A percentile compares a stretch with the other conserved stretches of the same genome.
Evolutionary conservation across 2,329 filamentous ascomycete genomes (phyloP).

Genomic region (Aspergillus ustus): DNA sequence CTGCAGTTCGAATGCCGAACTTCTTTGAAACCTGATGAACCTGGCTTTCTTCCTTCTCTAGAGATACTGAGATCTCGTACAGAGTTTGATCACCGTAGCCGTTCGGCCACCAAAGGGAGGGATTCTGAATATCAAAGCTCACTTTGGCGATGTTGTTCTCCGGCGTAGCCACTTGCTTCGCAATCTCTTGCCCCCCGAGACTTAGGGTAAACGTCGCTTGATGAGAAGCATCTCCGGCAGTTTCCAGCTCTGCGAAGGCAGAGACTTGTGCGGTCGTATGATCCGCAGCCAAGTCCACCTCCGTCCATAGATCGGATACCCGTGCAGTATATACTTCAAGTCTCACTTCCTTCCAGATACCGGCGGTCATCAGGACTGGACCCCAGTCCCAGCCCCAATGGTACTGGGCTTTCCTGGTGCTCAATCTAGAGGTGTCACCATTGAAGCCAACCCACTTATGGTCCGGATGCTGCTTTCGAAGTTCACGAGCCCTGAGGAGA

Average conservation of each 20-base stretch:
- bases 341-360: constrained; percentile 69
- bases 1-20: constrained; percentile 60
- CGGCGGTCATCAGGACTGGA: constrained; percentile 64
- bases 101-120: constrained; percentile 63
- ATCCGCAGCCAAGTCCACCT: constrained; percentile 45
- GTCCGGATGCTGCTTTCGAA: constrained; percentile 47
- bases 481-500: constrained; percentile 49
- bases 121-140: constrained; percentile 47
- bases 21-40: constrained; percentile 53
- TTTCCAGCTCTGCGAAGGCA: constrained; percentile 45
- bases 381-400: constrained; percentile 77
- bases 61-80: constrained; percentile 58
- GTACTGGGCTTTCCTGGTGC: constrained; percentile 69
- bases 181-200: constrained; percentile 39
- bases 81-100: constrained; percentile 63
- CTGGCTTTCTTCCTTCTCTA: constrained; percentile 42
- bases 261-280: constrained; percentile 45
- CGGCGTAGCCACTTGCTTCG: constrained; percentile 48
- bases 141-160: constrained; percentile 39
- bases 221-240: constrained; percentile 25
- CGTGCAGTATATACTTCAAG: constrained; percentile 66
- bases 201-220: constrained; percentile 40
- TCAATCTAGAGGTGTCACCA: constrained; percentile 51
- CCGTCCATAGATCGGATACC: constrained; percentile 63
- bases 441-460: constrained; percentile 55